phyloP scores from a whole-genome alignment of 371 early-diverging fungal genomes.

The Rhizopus sp. region DNA sequence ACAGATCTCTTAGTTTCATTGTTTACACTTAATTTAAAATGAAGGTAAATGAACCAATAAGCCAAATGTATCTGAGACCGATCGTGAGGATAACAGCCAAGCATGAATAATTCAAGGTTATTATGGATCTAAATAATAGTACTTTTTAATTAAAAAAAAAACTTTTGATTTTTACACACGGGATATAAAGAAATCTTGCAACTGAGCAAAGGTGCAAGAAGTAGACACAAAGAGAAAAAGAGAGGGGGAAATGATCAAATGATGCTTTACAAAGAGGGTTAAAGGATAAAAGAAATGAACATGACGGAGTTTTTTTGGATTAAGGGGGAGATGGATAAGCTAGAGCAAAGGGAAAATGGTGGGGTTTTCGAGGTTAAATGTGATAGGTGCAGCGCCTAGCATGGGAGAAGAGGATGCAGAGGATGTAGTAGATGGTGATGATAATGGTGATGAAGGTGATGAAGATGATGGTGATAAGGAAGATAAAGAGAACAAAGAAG shows the following conservation, averaged over 20 bases:
- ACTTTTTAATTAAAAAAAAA: too few species aligned
- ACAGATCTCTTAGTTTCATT: too few species aligned
- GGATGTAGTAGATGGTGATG: neutral
- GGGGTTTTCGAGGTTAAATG: conserved; percentile 9
- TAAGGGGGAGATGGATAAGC: conserved; percentile 20
- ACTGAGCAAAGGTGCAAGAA: too few species aligned
- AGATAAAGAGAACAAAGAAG: conserved; percentile 29
- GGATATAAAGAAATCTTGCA: too few species aligned
- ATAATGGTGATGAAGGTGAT: conserved; percentile 9
- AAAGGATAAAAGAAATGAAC: conserved; percentile 15
- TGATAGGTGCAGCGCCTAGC: conserved; percentile 14
- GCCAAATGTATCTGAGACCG: too few species aligned
- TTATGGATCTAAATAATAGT: too few species aligned
- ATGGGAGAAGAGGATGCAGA: conserved; percentile 16
- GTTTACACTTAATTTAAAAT: too few species aligned
- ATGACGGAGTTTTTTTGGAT: neutral
- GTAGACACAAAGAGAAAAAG: conserved; percentile 2
- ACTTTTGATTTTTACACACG: too few species aligned
- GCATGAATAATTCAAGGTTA: too few species aligned
- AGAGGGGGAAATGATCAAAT: neutral
- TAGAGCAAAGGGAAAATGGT: conserved; percentile 15
- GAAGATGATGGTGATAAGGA: conserved; percentile 1
- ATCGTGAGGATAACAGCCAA: too few species aligned
- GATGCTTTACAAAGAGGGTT: conserved; percentile 18
- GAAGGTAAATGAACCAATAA: too few species aligned